These are phyloP conservation scores for Chaetomium olivaceum DNA, from an alignment of 2,329 filamentous ascomycete genomes.

Conservation along the genomic window DNA sequence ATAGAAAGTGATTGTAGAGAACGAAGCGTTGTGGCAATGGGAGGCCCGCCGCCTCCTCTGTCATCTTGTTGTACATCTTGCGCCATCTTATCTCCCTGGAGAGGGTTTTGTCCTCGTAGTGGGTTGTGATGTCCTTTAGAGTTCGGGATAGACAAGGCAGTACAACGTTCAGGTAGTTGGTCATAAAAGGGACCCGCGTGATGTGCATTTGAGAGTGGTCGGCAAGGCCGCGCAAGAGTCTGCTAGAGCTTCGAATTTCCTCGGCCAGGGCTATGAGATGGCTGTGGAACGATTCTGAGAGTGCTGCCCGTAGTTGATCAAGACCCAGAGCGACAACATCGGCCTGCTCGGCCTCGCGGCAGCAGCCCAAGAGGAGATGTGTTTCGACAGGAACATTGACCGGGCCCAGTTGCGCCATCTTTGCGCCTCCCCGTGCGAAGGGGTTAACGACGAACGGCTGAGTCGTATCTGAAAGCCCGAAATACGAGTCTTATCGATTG, in stretches of 20 bases:
- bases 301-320: conserved; percentile 48
- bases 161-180: conserved; percentile 57
- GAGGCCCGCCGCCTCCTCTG: conserved; percentile 53
- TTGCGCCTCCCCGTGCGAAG: not conserved
- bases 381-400: conserved; percentile 27
- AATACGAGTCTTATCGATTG: conserved; percentile 10
- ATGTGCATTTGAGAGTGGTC: conserved; percentile 56
- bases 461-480: conserved; percentile 1
- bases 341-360: conserved; percentile 54
- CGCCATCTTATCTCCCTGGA: conserved; percentile 56
- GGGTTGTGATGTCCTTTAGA: conserved; percentile 53
- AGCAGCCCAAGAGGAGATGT: conserved; percentile 54
- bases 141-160: conserved; percentile 57
- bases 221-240: conserved; percentile 54
- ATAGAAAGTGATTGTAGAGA: conserved; percentile 58
- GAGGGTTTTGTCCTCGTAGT: conserved; percentile 53
- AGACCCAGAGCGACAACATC: conserved; percentile 51
- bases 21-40: conserved; percentile 54
- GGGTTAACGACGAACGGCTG: conserved; percentile 1
- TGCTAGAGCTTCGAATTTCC: conserved; percentile 47
- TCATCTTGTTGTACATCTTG: conserved; percentile 59
- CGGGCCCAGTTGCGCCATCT: conserved; percentile 25
- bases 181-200: conserved; percentile 50
- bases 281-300: conserved; percentile 48
- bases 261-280: conserved; percentile 51